Conservation (phyloP, 768 basidiomycete species). For the Psilocybe sp. region DNA sequence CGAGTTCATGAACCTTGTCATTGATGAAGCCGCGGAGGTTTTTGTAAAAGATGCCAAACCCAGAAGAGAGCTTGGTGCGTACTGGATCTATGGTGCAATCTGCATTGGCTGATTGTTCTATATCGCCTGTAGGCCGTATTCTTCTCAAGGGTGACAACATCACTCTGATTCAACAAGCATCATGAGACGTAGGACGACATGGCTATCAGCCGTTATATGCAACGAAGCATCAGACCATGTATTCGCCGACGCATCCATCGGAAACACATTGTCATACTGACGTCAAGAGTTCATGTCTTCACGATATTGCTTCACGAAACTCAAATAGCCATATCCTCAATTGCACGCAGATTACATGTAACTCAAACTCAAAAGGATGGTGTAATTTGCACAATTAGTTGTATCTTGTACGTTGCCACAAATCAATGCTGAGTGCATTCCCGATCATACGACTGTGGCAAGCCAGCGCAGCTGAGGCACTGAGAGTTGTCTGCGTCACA, state of each 20-base stretch:
- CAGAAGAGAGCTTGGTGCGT: constrained; percentile 76
- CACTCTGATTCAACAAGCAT: constrained; percentile 84
- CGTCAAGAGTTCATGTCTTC: too few species aligned
- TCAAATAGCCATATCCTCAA: too few species aligned
- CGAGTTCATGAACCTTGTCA: constrained; percentile 98
- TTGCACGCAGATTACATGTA: too few species aligned
- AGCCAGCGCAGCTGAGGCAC: too few species aligned
- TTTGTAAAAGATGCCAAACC: constrained; percentile 89
- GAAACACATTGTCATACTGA: not conserved
- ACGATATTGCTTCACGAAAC: too few species aligned
- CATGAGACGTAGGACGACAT: constrained; percentile 5
- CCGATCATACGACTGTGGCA: too few species aligned
- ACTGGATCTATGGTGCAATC: not conserved
- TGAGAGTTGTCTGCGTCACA: too few species aligned
- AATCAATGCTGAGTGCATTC: too few species aligned
- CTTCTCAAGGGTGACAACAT: constrained; percentile 98
- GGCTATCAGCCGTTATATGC: not conserved
- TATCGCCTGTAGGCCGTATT: constrained; percentile 69
- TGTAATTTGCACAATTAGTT: too few species aligned
- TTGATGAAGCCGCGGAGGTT: constrained; percentile 92
- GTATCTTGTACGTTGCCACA: too few species aligned
- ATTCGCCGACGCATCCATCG: not conserved
- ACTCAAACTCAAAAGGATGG: too few species aligned
- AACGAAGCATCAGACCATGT: not conserved
- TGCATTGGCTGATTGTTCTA: constrained; percentile 4